A percentile compares a stretch with the other conserved stretches of the same genome.
These are phyloP conservation scores for Rubus idaeus DNA, from an alignment of 306 rosid genomes.

Conservation along the genomic window DNA sequence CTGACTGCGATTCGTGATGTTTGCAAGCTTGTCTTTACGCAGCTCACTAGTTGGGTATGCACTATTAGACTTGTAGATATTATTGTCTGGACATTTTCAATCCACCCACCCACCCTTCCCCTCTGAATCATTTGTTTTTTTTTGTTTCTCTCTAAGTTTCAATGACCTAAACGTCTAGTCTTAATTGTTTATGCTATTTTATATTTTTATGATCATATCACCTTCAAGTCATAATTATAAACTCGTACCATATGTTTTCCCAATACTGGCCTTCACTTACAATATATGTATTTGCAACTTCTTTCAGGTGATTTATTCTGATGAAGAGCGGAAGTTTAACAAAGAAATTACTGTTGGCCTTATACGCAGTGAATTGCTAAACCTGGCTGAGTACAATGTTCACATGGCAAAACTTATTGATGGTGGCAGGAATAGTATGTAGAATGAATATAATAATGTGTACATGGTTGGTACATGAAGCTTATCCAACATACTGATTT, in stretches of 20 bases:
- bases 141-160: neutral
- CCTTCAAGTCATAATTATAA: neutral
- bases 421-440: constrained; percentile 97
- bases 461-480: constrained; percentile 9
- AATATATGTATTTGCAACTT: constrained; percentile 8
- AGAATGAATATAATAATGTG: neutral
- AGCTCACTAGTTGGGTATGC: constrained; percentile 96
- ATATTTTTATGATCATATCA: neutral
- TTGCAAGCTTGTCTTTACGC: constrained; percentile 97
- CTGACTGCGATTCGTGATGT: constrained; percentile 96
- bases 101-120: neutral
- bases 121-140: neutral
- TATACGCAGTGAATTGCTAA: constrained; percentile 78
- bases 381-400: constrained; percentile 95
- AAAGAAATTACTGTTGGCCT: constrained; percentile 90
- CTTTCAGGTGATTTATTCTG: constrained; percentile 89
- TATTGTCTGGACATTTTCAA: neutral
- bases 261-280: neutral
- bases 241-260: neutral
- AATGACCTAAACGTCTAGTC: neutral
- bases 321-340: constrained; percentile 90
- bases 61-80: constrained; percentile 2
- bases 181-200: neutral
- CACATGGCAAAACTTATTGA: constrained; percentile 97
- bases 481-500: constrained; percentile 25